Conservation (phyloP, 345 rosid species). For the Populus pruinosa region DNA sequence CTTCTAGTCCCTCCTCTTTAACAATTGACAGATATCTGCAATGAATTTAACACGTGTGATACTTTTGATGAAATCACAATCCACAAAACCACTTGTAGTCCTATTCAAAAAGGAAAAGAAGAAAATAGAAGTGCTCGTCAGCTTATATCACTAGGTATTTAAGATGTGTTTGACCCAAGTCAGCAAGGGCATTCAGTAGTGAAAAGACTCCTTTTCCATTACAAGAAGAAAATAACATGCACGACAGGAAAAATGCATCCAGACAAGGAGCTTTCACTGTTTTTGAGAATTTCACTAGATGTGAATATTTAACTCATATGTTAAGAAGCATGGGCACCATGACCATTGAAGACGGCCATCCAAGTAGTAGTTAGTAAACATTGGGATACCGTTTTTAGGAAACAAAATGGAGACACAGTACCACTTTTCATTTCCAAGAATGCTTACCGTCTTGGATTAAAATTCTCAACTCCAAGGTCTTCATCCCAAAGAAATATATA, state of each 20-base stretch:
- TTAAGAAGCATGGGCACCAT: neutral
- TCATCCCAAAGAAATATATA: constrained; percentile 96
- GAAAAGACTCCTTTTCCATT: neutral
- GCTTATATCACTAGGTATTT: neutral
- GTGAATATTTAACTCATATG: neutral
- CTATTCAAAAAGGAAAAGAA: neutral
- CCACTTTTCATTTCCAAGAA: neutral
- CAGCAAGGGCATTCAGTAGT: neutral
- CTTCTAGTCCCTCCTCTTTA: constrained; percentile 74
- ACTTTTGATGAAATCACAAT: too few relatives aligned
- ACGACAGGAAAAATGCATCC: neutral
- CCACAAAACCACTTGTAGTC: neutral
- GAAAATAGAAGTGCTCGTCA: neutral
- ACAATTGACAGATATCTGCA: constrained; percentile 63
- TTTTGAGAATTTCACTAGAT: neutral
- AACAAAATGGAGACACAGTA: neutral
- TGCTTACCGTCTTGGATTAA: constrained; percentile 58
- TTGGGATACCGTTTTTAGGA: neutral
- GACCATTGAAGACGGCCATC: neutral
- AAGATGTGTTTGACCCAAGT: neutral
- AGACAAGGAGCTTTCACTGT: neutral
- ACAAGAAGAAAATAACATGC: neutral
- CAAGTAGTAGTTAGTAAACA: neutral
- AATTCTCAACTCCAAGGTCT: constrained; percentile 79
- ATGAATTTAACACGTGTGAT: neutral